These are phyloP conservation scores for Heritiera fomes DNA, from an alignment of 345 rosid genomes.

Conservation along the genomic window DNA sequence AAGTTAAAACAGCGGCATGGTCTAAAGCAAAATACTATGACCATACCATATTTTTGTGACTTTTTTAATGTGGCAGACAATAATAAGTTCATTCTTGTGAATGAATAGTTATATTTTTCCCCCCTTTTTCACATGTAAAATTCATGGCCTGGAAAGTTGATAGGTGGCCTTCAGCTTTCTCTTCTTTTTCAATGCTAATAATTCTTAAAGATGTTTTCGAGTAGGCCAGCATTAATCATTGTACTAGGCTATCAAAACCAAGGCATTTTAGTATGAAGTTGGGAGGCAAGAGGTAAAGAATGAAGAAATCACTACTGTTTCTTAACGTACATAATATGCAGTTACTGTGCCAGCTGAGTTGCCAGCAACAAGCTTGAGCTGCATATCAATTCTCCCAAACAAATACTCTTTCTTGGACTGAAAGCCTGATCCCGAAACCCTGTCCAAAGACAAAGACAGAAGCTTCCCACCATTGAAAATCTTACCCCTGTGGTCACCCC, in stretches of 20 bases:
- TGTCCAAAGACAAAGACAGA: slow-evolving; percentile 52
- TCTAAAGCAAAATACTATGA: not conserved
- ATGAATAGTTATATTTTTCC: not conserved
- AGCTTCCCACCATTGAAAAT: slow-evolving; percentile 53
- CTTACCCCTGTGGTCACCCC: slow-evolving; percentile 55
- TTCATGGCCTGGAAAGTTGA: not conserved
- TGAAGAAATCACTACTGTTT: not conserved
- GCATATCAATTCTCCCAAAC: slow-evolving; percentile 58
- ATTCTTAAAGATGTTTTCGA: not conserved
- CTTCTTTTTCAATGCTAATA: not conserved
- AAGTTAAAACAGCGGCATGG: not conserved
- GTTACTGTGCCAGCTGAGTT: slow-evolving; percentile 71
- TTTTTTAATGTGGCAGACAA: slow-evolving; percentile 10
- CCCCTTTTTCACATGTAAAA: not conserved
- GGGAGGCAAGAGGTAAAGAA: not conserved
- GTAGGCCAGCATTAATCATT: not conserved
- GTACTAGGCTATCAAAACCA: too few relatives aligned
- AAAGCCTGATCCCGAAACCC: slow-evolving; percentile 63
- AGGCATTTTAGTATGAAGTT: not conserved
- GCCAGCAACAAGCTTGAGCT: slow-evolving; percentile 64
- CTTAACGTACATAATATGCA: slow-evolving; percentile 50
- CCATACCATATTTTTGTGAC: not conserved
- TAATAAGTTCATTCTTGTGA: not conserved
- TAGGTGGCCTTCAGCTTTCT: not conserved
- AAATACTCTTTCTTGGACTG: slow-evolving; percentile 56